Conservation (phyloP, 192 early-diverging fungal species). For the Coemansia javaensis region DNA sequence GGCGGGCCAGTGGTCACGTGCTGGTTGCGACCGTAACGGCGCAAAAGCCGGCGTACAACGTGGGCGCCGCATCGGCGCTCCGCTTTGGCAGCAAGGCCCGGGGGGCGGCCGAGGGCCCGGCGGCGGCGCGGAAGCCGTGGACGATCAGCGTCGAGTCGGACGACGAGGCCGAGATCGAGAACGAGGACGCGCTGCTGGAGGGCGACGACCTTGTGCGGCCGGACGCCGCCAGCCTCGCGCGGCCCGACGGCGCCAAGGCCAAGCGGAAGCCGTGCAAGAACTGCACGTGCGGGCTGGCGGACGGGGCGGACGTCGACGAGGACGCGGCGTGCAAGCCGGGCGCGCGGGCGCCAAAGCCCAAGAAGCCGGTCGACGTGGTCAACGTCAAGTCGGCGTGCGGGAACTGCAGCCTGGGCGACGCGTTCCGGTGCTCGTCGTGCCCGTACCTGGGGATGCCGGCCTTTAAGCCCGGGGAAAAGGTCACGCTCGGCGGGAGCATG, state of each 20-base stretch:
- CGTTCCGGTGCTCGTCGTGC: slow-evolving; percentile 93
- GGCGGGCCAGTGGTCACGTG: slow-evolving; percentile 45
- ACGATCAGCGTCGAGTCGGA: slow-evolving; percentile 69
- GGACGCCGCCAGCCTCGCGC: slow-evolving; percentile 53
- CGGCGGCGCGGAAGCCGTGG: slow-evolving; percentile 59
- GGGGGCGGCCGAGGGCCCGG: slow-evolving; percentile 18
- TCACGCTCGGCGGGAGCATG: slow-evolving; percentile 71
- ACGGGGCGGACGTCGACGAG: slow-evolving; percentile 62
- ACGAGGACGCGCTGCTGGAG: slow-evolving; percentile 83
- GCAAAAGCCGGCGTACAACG: slow-evolving; percentile 79
- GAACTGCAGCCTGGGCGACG: slow-evolving; percentile 92
- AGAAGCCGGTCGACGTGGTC: slow-evolving; percentile 48
- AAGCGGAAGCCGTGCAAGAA: slow-evolving; percentile 96
- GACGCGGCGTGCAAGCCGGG: slow-evolving; percentile 25
- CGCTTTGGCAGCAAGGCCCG: slow-evolving; percentile 73
- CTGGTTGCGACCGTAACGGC: slow-evolving; percentile 38
- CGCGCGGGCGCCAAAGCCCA: slow-evolving; percentile 55
- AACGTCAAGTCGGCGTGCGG: slow-evolving; percentile 62
- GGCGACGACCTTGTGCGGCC: slow-evolving; percentile 77
- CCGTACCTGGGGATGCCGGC: slow-evolving; percentile 97
- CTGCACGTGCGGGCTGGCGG: slow-evolving; percentile 89
- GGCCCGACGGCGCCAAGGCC: slow-evolving; percentile 70
- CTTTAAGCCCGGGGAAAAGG: slow-evolving; percentile 92
- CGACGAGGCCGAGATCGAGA: slow-evolving; percentile 75
- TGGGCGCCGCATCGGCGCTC: slow-evolving; percentile 78